phyloP scores from a whole-genome alignment of 2,329 filamentous ascomycete species.

The Exophiala mesophila region DNA sequence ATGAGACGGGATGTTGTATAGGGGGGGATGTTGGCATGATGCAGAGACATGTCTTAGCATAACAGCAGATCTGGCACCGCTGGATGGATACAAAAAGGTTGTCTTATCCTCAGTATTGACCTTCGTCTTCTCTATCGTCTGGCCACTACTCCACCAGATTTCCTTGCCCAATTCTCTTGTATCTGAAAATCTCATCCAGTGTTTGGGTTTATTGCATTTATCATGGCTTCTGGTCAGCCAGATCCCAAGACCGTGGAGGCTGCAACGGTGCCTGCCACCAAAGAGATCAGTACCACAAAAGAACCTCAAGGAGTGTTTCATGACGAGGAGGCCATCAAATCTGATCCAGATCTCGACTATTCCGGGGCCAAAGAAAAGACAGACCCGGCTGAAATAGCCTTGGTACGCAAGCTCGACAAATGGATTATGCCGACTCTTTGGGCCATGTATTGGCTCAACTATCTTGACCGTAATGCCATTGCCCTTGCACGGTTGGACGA shows the following conservation, averaged over 20 bases:
- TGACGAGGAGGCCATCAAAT: constrained; percentile 12
- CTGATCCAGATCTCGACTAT: constrained; percentile 30
- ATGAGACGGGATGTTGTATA: background rate
- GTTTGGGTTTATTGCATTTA: background rate
- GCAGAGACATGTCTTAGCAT: background rate
- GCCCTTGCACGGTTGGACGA: constrained; percentile 30
- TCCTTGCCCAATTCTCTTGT: no score
- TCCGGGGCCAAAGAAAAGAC: constrained; percentile 38
- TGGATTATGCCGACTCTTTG: constrained; percentile 39
- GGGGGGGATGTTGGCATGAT: background rate
- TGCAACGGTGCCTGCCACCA: background rate
- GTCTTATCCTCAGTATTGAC: background rate
- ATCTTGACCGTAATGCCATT: constrained; percentile 32
- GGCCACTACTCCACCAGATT: no score
- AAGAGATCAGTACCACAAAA: background rate
- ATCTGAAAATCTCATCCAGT: no score
- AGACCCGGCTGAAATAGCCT: constrained; percentile 34
- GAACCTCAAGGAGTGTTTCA: background rate
- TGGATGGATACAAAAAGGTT: background rate
- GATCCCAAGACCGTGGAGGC: background rate
- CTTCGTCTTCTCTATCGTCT: no score
- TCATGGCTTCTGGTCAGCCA: background rate
- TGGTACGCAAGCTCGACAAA: constrained; percentile 35
- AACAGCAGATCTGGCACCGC: background rate
- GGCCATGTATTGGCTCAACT: constrained; percentile 32